Base-by-base conservation (phyloP, 148 eudicot species). In the Salicornia ramosissima region DNA sequence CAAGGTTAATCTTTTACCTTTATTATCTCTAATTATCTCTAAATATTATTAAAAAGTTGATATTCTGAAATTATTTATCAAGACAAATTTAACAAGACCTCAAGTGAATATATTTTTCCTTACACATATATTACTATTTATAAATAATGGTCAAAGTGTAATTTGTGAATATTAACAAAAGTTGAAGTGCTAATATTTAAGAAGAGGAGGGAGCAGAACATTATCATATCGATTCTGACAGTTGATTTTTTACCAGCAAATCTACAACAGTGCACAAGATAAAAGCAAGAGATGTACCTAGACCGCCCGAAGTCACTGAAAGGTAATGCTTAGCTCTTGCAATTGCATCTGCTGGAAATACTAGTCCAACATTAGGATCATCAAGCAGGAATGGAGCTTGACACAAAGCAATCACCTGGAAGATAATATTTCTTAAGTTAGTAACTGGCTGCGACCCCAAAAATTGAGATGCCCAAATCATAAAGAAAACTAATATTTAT, bases 311-410 rank as follows among this genome's bases (percentile, higher is more conserved):
- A 72, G 91, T 89, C 70, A 88, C n/a, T 63, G 88, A 73, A 45
- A 94, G 93, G 77, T 88, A 94, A 67, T 83, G 86, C 78, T 91
- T 94, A 77, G 99, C 99, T 82, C 83, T 87, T 45, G 96, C 97
- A 73, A 94, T 91, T 29, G 97, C 91, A 83, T 94, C 99, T 65
- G 97, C 97, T 33, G 97, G 99, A 77, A 94, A 94, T 33, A 94
- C 12, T 21, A 89, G 85, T 73, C 91, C 99, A 7, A 91, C 99
- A 83, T 94, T 94, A 22, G 97, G 97, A 81, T 94, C 99, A 80
- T 91, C 99, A 62, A 94, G 93, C 43, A 94, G 81, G 80, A 91
- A 94, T 56, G 99, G 99, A 78, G 99, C 97, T 86, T 94, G 99
- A 81, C 99, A 94, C 68, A 94, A 84, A 68, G 99, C 99, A 74